Conservation (phyloP, 208 protist species). For the Leishmania arabica region DNA sequence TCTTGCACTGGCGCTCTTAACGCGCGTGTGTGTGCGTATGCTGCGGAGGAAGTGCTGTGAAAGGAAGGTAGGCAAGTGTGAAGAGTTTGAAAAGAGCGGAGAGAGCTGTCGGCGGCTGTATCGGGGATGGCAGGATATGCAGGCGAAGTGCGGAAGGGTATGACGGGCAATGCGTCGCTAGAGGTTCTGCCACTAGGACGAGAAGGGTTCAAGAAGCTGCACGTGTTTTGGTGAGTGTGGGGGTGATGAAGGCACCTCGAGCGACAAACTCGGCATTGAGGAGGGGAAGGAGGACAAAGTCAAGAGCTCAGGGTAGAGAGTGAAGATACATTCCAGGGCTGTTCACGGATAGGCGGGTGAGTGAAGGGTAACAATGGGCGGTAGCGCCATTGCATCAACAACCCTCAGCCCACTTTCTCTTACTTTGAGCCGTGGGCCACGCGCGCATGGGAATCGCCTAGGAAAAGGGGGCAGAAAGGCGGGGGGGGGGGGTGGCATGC, state of each 20-base stretch:
- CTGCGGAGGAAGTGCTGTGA: background rate
- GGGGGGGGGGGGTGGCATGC: background rate
- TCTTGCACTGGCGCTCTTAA: background rate
- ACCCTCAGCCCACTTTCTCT: background rate
- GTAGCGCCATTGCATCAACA: background rate
- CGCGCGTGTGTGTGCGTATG: background rate
- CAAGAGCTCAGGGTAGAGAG: background rate
- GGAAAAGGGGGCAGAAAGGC: background rate
- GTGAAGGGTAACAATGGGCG: background rate
- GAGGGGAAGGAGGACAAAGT: background rate
- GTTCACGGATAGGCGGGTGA: background rate
- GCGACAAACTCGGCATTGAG: background rate
- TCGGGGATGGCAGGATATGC: background rate
- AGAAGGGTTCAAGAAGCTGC: background rate
- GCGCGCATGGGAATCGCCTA: background rate
- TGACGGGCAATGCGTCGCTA: background rate
- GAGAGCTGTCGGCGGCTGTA: background rate
- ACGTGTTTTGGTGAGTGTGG: background rate
- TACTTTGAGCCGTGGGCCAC: background rate
- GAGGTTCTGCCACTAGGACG: background rate
- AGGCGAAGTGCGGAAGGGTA: background rate
- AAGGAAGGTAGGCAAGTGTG: no score
- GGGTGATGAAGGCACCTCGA: background rate
- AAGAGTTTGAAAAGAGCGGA: background rate
- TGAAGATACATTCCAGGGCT: background rate